A percentile compares a stretch with the other conserved stretches of the same genome.
Conservation (phyloP, 495 filamentous ascomycete species). For the Patellaria atrata region DNA sequence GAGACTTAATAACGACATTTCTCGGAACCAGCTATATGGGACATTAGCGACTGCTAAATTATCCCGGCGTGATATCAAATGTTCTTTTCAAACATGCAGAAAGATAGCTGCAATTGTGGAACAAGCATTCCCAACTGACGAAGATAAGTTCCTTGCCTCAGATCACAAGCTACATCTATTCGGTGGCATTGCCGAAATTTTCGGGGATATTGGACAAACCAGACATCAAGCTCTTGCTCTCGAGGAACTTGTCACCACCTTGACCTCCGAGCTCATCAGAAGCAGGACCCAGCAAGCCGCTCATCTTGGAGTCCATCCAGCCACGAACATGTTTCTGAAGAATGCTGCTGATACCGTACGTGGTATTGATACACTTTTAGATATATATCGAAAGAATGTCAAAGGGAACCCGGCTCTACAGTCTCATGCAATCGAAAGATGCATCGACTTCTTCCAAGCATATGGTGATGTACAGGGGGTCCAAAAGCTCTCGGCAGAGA, state of each 20-base stretch:
- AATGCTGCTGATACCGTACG: constrained; percentile 4
- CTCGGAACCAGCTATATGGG: no score
- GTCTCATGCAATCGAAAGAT: no score
- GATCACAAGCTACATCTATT: no score
- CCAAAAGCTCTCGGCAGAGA: no score
- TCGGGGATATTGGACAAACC: constrained; percentile 59
- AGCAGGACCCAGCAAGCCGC: constrained; percentile 85
- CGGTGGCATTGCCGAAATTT: constrained; percentile 75
- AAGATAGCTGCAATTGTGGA: constrained; percentile 59
- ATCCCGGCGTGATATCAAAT: constrained; percentile 78
- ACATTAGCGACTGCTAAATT: no score
- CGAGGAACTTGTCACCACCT: constrained; percentile 64
- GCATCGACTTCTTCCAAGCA: no score
- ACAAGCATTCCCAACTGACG: constrained; percentile 63
- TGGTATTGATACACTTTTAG: no score
- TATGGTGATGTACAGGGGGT: no score
- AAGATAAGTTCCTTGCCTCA: constrained; percentile 59
- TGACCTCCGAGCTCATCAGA: constrained; percentile 78
- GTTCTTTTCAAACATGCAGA: constrained; percentile 49
- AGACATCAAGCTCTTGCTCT: constrained; percentile 80
- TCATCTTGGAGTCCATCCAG: constrained; percentile 88
- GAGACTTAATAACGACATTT: no score
- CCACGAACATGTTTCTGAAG: constrained; percentile 37
- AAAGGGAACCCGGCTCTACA: no score
- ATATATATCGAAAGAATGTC: no score